Percentiles rank a stretch among this genome's conserved stretches.
phyloP scores from a whole-genome alignment of 306 rosid genomes.

The Mucuna pruriens region DNA sequence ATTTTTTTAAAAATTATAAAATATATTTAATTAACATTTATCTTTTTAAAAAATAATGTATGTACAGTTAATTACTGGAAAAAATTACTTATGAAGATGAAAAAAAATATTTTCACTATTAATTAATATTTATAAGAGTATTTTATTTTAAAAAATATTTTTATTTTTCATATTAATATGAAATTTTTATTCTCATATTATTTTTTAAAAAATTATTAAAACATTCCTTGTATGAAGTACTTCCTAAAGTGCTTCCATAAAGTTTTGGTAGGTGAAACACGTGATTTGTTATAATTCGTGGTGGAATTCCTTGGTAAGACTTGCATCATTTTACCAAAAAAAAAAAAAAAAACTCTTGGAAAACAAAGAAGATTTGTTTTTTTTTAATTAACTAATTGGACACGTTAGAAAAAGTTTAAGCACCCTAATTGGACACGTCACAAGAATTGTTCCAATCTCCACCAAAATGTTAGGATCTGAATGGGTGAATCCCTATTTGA shows the following conservation, averaged over 20 bases:
- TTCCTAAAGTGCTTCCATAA: neutral
- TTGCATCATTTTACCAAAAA: neutral
- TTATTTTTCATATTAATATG: too few relatives aligned
- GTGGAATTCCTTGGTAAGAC: neutral
- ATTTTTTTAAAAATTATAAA: too few relatives aligned
- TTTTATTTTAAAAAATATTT: too few relatives aligned
- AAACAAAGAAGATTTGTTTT: neutral
- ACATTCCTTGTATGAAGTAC: neutral
- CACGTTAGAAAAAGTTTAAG: neutral
- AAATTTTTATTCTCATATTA: neutral
- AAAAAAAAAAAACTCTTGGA: too few relatives aligned
- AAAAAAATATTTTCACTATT: too few relatives aligned
- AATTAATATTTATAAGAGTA: too few relatives aligned
- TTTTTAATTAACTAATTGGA: too few relatives aligned
- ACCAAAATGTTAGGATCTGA: slow-evolving; percentile 7
- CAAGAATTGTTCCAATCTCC: slow-evolving; percentile 12
- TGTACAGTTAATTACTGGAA: too few relatives aligned
- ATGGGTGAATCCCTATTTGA: slow-evolving; percentile 20
- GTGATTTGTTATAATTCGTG: neutral
- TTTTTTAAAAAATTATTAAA: neutral
- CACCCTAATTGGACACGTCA: slow-evolving; percentile 25
- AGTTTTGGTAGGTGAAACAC: neutral
- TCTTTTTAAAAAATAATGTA: too few relatives aligned
- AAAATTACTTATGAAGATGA: too few relatives aligned
- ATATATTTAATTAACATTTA: too few relatives aligned